These are phyloP conservation scores for Polyporus tsugae DNA, from an alignment of 1,284 basidiomycete genomes.

Conservation along the genomic window DNA sequence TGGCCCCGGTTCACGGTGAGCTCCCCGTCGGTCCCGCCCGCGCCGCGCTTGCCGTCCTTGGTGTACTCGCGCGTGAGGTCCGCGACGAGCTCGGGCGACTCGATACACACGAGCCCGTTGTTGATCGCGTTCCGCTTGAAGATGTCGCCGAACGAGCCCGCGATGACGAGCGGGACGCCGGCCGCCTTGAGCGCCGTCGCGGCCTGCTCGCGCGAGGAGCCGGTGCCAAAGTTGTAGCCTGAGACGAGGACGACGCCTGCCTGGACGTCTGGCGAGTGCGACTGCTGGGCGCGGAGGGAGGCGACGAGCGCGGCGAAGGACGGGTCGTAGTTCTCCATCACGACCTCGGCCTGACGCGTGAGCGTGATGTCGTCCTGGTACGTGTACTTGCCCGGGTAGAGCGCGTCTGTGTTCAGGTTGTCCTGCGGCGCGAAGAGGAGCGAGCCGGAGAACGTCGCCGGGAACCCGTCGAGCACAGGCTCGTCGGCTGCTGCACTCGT, in stretches of 20 bases:
- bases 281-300: slow-evolving; percentile 53
- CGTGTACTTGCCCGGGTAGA: slow-evolving; percentile 99
- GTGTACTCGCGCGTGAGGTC: slow-evolving; percentile 85
- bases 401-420: slow-evolving; percentile 98
- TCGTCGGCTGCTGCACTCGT: slow-evolving; percentile 52
- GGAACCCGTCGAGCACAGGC: slow-evolving; percentile 83
- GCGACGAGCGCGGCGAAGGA: slow-evolving; percentile 83
- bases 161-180: slow-evolving; percentile 92
- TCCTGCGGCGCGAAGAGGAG: slow-evolving; percentile 95
- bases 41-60: slow-evolving; percentile 76
- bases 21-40: slow-evolving; percentile 81
- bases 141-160: slow-evolving; percentile 98
- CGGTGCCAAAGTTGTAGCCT: slow-evolving; percentile 99
- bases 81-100: slow-evolving; percentile 88
- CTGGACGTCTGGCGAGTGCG: slow-evolving; percentile 35
- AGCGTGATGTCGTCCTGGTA: slow-evolving; percentile 99
- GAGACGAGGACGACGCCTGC: slow-evolving; percentile 84
- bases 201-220: slow-evolving; percentile 98
- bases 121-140: slow-evolving; percentile 99
- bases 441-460: slow-evolving; percentile 82
- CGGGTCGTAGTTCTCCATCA: slow-evolving; percentile 99
- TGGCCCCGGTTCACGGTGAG: slow-evolving; percentile 82
- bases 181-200: slow-evolving; percentile 97
- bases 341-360: slow-evolving; percentile 93
- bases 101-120: slow-evolving; percentile 96